Percentiles rank a stretch among this genome's conserved stretches.
These are phyloP conservation scores for Neurospora terricola DNA, from an alignment of 495 filamentous ascomycete genomes.

Conservation along the genomic window DNA sequence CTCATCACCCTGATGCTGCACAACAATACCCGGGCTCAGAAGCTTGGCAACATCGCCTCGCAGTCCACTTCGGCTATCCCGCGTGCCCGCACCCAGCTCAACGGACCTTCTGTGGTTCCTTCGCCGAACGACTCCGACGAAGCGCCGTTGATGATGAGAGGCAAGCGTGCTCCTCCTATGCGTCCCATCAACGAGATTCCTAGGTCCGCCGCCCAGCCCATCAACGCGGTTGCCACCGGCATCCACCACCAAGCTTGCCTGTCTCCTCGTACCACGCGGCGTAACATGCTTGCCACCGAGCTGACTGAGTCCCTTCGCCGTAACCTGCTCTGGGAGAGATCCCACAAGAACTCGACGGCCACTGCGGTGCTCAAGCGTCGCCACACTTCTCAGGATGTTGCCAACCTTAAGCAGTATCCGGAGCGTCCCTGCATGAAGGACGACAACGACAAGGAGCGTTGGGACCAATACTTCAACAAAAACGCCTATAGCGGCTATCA, in stretches of 20 bases:
- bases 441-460: conserved; percentile 38
- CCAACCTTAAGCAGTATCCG: conserved; percentile 72
- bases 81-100: conserved; percentile 61
- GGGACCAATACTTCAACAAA: conserved; percentile 41
- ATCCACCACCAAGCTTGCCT: conserved; percentile 56
- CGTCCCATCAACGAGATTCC: conserved; percentile 58
- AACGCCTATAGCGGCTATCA: conserved; percentile 41
- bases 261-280: conserved; percentile 83
- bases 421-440: conserved; percentile 40
- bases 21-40: conserved; percentile 50
- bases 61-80: conserved; percentile 72
- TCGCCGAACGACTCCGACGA: conserved; percentile 65
- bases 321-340: conserved; percentile 27
- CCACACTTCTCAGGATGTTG: conserved; percentile 84
- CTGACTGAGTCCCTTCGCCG: conserved; percentile 43
- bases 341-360: conserved; percentile 68
- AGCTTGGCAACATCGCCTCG: conserved; percentile 55
- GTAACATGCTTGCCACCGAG: conserved; percentile 95
- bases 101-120: conserved; percentile 58
- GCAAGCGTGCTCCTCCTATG: conserved; percentile 30
- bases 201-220: conserved; percentile 64
- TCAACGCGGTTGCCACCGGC: conserved; percentile 61
- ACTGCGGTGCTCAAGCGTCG: conserved; percentile 82
- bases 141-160: conserved; percentile 57
- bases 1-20: conserved; percentile 85